A percentile compares a stretch with the other conserved stretches of the same genome.
phyloP scores from a whole-genome alignment of 148 eudicot genomes.

The Euryodendron excelsum region DNA sequence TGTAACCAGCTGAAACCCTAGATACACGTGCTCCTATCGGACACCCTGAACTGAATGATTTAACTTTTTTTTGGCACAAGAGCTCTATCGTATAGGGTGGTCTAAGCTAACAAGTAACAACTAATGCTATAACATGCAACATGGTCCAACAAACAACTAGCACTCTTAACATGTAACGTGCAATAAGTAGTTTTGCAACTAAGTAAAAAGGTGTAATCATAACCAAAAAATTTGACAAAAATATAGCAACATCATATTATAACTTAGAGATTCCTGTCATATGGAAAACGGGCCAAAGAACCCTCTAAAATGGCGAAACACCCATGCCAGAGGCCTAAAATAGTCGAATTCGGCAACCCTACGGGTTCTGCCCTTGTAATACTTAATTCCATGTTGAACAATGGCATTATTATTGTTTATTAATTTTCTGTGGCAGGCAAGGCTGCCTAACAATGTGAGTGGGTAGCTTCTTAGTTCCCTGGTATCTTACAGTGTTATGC shows the following conservation, averaged over 20 bases:
- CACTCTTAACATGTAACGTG: neutral
- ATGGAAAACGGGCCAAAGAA: too few species aligned
- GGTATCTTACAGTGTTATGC: neutral
- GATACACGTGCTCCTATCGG: neutral
- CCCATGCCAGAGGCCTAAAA: too few species aligned
- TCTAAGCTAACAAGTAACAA: neutral
- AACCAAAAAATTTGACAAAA: neutral
- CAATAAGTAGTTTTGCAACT: neutral
- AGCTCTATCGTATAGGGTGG: neutral
- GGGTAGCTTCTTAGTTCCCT: neutral
- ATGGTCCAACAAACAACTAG: neutral
- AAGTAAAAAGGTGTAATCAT: neutral
- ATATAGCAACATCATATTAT: neutral
- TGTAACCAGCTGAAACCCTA: neutral
- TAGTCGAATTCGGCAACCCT: too few species aligned
- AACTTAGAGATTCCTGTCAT: neutral
- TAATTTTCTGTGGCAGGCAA: neutral
- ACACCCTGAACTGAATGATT: neutral
- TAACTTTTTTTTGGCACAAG: neutral
- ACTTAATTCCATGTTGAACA: neutral
- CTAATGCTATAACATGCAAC: neutral
- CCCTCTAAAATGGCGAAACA: too few species aligned
- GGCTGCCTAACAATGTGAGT: neutral
- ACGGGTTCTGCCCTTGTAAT: too few species aligned
- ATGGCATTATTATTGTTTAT: neutral